Percentiles rank a stretch among this genome's conserved stretches.
Evolutionary conservation across 75 land plant genomes (phyloP).

Genomic region (Picea sitchensis): DNA sequence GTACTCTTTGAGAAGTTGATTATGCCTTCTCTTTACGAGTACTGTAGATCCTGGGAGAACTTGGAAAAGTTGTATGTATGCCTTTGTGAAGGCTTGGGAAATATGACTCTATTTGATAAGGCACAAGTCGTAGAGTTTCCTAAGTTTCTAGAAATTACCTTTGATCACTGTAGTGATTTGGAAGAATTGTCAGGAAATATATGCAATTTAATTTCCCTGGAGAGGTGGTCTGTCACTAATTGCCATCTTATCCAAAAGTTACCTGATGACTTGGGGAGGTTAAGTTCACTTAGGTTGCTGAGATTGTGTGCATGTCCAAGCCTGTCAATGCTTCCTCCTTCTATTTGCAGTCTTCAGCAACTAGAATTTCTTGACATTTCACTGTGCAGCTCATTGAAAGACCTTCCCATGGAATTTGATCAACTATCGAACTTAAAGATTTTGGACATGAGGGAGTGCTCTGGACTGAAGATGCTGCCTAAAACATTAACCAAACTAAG

Average conservation of each 20-base stretch:
- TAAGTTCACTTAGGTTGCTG: constrained; percentile 29
- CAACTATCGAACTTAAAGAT: constrained; percentile 32
- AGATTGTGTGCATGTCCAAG: constrained; percentile 47
- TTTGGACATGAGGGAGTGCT: constrained; percentile 69
- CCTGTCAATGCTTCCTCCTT: constrained; percentile 35
- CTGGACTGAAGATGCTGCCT: constrained; percentile 34
- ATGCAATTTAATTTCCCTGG: constrained; percentile 21
- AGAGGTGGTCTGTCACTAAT: constrained; percentile 37
- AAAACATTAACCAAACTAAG: neutral
- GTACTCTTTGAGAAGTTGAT: constrained; percentile 52
- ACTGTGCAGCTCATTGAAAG: constrained; percentile 29
- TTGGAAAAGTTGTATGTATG: constrained; percentile 41
- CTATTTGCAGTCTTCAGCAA: constrained; percentile 25
- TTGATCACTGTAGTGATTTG: constrained; percentile 53
- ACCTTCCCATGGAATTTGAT: constrained; percentile 47
- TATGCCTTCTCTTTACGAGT: constrained; percentile 18
- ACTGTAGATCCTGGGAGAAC: constrained; percentile 15
- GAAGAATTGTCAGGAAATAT: constrained; percentile 30
- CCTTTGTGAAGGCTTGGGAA: constrained; percentile 29
- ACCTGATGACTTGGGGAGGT: constrained; percentile 42
- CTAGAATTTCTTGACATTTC: constrained; percentile 55
- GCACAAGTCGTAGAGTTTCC: constrained; percentile 23
- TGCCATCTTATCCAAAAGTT: constrained; percentile 43
- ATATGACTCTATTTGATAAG: constrained; percentile 3
- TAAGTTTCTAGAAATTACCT: constrained; percentile 33